These are phyloP conservation scores for Aspergillus indologenus DNA, from an alignment of 495 filamentous ascomycete species.

Conservation along the genomic window DNA sequence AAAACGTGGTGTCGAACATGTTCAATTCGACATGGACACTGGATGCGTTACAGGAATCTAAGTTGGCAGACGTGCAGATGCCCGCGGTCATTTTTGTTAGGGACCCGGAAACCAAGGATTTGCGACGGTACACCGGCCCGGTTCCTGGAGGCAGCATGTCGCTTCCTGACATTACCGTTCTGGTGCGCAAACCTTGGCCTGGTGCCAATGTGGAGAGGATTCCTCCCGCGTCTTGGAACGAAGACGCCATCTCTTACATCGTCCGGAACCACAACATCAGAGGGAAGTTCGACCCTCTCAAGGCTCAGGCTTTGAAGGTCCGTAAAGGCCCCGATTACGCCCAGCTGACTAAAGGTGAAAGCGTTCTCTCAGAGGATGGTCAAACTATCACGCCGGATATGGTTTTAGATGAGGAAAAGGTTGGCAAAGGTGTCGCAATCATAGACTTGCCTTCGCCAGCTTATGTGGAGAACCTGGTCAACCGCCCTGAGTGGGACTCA, in stretches of 20 bases:
- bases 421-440: slow-evolving; percentile 68
- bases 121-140: slow-evolving; percentile 67
- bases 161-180: slow-evolving; percentile 65
- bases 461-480: slow-evolving; percentile 65
- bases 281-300: slow-evolving; percentile 71
- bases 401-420: slow-evolving; percentile 56
- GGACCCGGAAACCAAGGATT: slow-evolving; percentile 57
- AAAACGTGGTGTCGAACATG: slow-evolving; percentile 70
- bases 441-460: slow-evolving; percentile 68
- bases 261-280: slow-evolving; percentile 68
- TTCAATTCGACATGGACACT: slow-evolving; percentile 74
- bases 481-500: slow-evolving; percentile 70
- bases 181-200: slow-evolving; percentile 82
- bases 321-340: slow-evolving; percentile 51
- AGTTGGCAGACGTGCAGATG: slow-evolving; percentile 60
- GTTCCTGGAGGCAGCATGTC: slow-evolving; percentile 46
- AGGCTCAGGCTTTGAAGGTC: slow-evolving; percentile 60
- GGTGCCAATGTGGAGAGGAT: slow-evolving; percentile 60
- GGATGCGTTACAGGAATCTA: slow-evolving; percentile 63
- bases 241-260: slow-evolving; percentile 78
- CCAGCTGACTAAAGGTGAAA: slow-evolving; percentile 48
- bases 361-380: slow-evolving; percentile 54
- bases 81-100: slow-evolving; percentile 69
- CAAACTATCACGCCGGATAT: slow-evolving; percentile 60
- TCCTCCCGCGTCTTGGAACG: slow-evolving; percentile 60